These are phyloP conservation scores for Sporobolomyces phaffii DNA, from an alignment of 768 basidiomycete species.

Conservation along the genomic window DNA sequence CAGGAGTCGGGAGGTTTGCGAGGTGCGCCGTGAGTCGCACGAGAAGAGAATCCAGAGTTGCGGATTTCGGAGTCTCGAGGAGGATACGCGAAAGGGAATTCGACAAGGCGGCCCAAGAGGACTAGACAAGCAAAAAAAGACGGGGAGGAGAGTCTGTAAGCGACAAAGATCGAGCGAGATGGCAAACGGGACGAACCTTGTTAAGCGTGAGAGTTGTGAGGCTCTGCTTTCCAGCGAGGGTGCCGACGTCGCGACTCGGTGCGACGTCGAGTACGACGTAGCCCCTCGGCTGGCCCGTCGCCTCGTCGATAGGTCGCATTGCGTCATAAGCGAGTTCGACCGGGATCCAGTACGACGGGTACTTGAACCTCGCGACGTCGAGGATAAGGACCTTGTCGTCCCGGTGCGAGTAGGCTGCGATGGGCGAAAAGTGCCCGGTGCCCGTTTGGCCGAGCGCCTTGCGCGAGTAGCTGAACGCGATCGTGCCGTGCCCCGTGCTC, in stretches of 20 bases:
- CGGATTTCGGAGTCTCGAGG: constrained; percentile 8
- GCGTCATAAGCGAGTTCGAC: constrained; percentile 26
- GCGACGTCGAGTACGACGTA: constrained; percentile 30
- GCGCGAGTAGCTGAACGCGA: constrained; percentile 37
- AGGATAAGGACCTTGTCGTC: constrained; percentile 38
- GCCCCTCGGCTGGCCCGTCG: constrained; percentile 38
- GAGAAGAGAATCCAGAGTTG: constrained; percentile 4
- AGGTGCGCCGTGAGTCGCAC: neutral
- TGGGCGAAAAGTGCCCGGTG: constrained; percentile 36
- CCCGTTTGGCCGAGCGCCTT: constrained; percentile 39
- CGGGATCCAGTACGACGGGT: constrained; percentile 38
- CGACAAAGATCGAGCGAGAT: too few relatives aligned
- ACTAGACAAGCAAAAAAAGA: constrained; percentile 14
- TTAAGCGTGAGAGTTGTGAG: constrained; percentile 31
- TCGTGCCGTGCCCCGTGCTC: neutral
- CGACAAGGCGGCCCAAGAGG: constrained; percentile 23
- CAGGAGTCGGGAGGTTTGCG: constrained; percentile 1
- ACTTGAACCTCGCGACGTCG: constrained; percentile 36
- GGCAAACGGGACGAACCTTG: too few relatives aligned
- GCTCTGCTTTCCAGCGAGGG: constrained; percentile 15
- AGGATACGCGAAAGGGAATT: constrained; percentile 17
- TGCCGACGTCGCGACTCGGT: neutral
- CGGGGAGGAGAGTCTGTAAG: too few relatives aligned
- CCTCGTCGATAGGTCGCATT: constrained; percentile 37
- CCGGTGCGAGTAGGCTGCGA: constrained; percentile 23